These are phyloP conservation scores for Gossypium davidsonii DNA, from an alignment of 441 rosid genomes.

Conservation along the genomic window DNA sequence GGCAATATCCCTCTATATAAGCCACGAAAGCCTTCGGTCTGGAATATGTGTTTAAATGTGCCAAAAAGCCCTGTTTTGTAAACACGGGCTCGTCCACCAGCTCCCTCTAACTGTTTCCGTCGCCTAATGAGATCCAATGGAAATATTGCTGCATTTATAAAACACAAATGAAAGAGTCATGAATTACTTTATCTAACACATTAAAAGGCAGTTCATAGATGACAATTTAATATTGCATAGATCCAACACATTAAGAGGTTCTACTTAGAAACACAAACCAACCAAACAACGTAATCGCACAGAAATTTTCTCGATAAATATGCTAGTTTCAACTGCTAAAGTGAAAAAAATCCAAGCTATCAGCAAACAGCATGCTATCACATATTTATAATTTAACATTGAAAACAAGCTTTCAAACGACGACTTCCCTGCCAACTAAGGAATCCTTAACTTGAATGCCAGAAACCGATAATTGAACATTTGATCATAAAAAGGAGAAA, in stretches of 20 bases:
- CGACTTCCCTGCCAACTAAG: background rate
- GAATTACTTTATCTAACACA: constrained; percentile 1
- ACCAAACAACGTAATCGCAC: background rate
- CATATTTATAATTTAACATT: background rate
- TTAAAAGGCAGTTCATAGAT: background rate
- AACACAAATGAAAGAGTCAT: background rate
- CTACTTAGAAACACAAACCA: background rate
- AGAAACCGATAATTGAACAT: background rate
- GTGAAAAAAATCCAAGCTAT: background rate
- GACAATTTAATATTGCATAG: background rate
- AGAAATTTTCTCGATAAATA: background rate
- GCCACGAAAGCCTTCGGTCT: constrained; percentile 68
- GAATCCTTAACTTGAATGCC: background rate
- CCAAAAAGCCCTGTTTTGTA: constrained; percentile 73
- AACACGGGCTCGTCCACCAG: constrained; percentile 71
- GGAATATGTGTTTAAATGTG: constrained; percentile 59
- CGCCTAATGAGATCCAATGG: constrained; percentile 90
- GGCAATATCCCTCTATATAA: constrained; percentile 86
- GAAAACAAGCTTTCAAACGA: background rate
- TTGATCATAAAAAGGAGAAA: background rate
- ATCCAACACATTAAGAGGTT: too few relatives aligned
- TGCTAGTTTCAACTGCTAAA: background rate
- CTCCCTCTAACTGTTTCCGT: constrained; percentile 89
- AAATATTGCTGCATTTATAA: constrained; percentile 59
- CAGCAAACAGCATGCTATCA: background rate